Evolutionary conservation across 805 yeast species (phyloP).

Genomic region (Yarrowia osloensis): DNA sequence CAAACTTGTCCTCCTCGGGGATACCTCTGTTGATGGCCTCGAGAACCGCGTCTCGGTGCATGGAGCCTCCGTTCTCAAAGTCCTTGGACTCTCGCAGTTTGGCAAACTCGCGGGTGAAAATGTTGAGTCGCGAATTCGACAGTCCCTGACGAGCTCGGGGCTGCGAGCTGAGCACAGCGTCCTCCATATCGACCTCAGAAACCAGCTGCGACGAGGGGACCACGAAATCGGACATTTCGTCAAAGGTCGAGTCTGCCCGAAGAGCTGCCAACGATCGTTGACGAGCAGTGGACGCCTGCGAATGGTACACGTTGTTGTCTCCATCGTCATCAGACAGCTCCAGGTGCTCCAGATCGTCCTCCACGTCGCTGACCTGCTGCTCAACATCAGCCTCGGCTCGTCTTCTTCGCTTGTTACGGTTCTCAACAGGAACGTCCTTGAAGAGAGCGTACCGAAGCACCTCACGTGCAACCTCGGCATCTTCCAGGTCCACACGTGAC

Average conservation of each 20-base stretch:
- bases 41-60: conserved; percentile 45
- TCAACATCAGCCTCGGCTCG: conserved; percentile 46
- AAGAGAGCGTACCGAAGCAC: conserved; percentile 82
- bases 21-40: conserved; percentile 49
- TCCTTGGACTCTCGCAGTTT: conserved; percentile 51
- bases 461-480: conserved; percentile 84
- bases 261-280: conserved; percentile 34
- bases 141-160: conserved; percentile 19
- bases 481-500: conserved; percentile 67
- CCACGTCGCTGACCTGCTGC: conserved; percentile 46
- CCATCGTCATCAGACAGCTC: conserved; percentile 2
- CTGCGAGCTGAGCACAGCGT: not conserved
- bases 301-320: conserved; percentile 45
- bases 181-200: not conserved
- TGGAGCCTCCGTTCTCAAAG: conserved; percentile 50
- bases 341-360: conserved; percentile 43
- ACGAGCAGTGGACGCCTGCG: conserved; percentile 37
- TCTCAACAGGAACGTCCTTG: conserved; percentile 61
- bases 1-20: conserved; percentile 46
- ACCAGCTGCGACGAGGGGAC: conserved; percentile 8
- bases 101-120: conserved; percentile 53
- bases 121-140: conserved; percentile 49
- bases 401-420: conserved; percentile 41
- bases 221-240: conserved; percentile 14
- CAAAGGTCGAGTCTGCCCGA: conserved; percentile 17